Conservation (phyloP, 2,329 filamentous ascomycete genomes). For the Microsporum audouinii region DNA sequence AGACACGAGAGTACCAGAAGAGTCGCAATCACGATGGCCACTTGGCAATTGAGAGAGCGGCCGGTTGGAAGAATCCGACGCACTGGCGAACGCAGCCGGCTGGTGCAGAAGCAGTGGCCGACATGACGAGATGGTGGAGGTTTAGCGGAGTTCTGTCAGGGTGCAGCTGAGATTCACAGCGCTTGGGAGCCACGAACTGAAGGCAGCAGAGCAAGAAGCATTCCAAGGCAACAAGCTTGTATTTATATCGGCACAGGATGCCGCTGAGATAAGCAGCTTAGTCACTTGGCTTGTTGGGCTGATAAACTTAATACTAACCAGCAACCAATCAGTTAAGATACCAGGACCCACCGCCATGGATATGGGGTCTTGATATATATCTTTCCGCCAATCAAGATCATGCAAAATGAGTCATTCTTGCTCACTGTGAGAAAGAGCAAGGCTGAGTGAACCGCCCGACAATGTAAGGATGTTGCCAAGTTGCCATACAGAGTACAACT, state of each 20-base stretch:
- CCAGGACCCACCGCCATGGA: not conserved
- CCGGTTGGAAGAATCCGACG: not conserved
- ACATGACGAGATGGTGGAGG: constrained; percentile 2
- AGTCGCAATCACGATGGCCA: not conserved
- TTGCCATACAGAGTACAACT: too few relatives aligned
- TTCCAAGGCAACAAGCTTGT: not conserved
- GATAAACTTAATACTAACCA: too few relatives aligned
- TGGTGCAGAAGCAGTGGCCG: not conserved
- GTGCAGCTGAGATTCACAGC: not conserved
- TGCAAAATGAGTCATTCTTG: constrained; percentile 2
- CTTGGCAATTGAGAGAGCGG: not conserved
- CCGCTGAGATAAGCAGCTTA: not conserved
- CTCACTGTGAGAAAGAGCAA: not conserved
- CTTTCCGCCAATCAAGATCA: not conserved
- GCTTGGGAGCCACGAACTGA: not conserved
- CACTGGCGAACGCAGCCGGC: not conserved
- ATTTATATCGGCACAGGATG: not conserved
- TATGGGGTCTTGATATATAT: not conserved
- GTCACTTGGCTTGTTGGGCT: not conserved
- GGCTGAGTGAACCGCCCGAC: not conserved
- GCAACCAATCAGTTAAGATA: not conserved
- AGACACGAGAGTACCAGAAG: not conserved
- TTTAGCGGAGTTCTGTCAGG: not conserved
- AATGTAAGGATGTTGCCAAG: not conserved
- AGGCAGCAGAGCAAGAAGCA: not conserved